A percentile compares a stretch with the other conserved stretches of the same genome.
phyloP scores from a whole-genome alignment of 768 basidiomycete species.

The Suillus occidentalis region DNA sequence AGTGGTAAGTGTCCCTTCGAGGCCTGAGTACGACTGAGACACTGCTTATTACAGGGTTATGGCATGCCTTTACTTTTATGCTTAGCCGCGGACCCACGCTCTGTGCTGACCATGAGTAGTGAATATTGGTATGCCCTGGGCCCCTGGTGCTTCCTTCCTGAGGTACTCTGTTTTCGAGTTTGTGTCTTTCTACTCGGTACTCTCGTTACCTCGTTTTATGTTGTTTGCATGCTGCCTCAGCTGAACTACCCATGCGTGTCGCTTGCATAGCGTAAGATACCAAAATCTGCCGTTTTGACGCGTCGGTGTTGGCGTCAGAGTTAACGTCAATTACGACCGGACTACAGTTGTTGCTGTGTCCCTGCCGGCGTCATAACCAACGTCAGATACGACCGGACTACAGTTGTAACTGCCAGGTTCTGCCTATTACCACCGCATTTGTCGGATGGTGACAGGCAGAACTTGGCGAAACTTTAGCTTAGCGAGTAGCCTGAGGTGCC shows the following conservation, averaged over 20 bases:
- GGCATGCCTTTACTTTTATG: background rate
- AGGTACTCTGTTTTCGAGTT: background rate
- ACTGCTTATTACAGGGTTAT: background rate
- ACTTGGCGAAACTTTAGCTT: background rate
- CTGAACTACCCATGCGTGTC: background rate
- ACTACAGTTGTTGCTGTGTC: background rate
- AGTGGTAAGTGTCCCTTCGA: too few relatives aligned
- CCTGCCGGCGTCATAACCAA: background rate
- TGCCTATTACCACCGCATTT: background rate
- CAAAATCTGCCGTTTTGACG: background rate
- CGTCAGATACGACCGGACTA: background rate
- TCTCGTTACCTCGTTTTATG: background rate
- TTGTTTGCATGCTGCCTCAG: background rate
- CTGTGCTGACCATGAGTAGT: background rate
- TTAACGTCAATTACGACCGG: too few relatives aligned
- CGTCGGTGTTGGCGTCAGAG: background rate
- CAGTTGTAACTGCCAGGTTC: background rate
- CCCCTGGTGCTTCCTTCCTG: background rate
- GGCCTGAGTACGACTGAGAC: background rate
- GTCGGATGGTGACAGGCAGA: background rate
- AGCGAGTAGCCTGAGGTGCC: background rate
- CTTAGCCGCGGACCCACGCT: background rate
- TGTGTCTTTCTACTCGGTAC: background rate
- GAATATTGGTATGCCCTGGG: background rate
- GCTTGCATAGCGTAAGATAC: background rate